These are phyloP conservation scores for Fagus sylvatica DNA, from an alignment of 306 rosid species.

Conservation along the genomic window DNA sequence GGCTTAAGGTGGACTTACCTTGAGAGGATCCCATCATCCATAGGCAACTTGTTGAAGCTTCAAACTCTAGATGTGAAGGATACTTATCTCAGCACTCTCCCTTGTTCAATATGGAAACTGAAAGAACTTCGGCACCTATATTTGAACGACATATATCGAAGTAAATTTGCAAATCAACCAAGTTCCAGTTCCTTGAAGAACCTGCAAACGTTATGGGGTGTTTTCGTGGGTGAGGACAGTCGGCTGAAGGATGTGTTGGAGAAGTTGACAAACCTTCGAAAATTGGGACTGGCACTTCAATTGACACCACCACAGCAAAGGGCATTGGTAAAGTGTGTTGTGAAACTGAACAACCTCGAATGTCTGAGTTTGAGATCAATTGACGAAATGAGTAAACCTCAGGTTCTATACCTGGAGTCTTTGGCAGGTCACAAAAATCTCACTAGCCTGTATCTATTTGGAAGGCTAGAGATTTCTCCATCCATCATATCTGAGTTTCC, in stretches of 20 bases:
- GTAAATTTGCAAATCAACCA: not conserved
- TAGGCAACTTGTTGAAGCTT: slow-evolving; percentile 13
- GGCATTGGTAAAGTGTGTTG: not conserved
- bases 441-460: not conserved
- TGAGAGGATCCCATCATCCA: not conserved
- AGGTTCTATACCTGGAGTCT: not conserved
- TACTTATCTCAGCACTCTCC: not conserved
- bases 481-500: not conserved
- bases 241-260: not conserved
- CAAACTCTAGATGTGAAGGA: slow-evolving; percentile 24
- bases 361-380: slow-evolving; percentile 22
- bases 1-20: slow-evolving; percentile 27
- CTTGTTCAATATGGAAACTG: slow-evolving; percentile 15
- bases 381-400: not conserved
- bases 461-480: not conserved
- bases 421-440: not conserved
- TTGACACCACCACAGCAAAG: not conserved
- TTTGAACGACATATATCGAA: slow-evolving; percentile 3
- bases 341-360: not conserved
- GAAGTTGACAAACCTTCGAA: slow-evolving; percentile 20
- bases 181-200: not conserved
- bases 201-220: slow-evolving; percentile 17
- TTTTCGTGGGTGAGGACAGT: not conserved
- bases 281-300: slow-evolving; percentile 11
- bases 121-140: slow-evolving; percentile 16